phyloP scores from a whole-genome alignment of 352 stramenopile genomes.

The Pythium sukuiense region DNA sequence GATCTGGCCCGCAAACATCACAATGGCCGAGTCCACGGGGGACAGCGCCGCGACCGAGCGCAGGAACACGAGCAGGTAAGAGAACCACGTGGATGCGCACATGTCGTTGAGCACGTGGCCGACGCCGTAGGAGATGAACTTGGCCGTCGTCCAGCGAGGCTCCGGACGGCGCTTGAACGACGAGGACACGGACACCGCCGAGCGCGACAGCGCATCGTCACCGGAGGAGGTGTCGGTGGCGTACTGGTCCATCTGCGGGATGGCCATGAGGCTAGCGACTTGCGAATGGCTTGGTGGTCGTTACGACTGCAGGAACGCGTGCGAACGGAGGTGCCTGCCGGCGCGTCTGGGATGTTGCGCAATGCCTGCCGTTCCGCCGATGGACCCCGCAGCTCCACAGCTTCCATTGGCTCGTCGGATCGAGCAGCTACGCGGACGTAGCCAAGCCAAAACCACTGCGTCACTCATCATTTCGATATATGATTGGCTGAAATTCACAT shows the following conservation, averaged over 20 bases:
- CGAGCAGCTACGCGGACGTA: not conserved
- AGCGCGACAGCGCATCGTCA: not conserved
- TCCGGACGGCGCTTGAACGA: slow-evolving; percentile 15
- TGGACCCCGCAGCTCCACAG: not conserved
- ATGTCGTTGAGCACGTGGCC: slow-evolving; percentile 88
- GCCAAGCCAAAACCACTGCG: not conserved
- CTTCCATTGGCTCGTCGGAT: slow-evolving; percentile 9
- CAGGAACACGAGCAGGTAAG: slow-evolving; percentile 84
- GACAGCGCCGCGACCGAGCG: slow-evolving; percentile 57
- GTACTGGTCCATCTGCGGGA: slow-evolving; percentile 10
- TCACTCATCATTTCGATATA: not conserved
- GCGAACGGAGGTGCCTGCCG: not conserved
- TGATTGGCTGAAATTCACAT: not conserved
- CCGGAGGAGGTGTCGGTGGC: not conserved
- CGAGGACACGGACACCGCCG: not conserved
- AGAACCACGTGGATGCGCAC: slow-evolving; percentile 89
- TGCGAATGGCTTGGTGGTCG: not conserved
- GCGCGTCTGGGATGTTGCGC: slow-evolving; percentile 5
- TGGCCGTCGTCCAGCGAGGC: slow-evolving; percentile 47
- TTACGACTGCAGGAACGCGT: not conserved
- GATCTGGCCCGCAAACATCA: slow-evolving; percentile 88
- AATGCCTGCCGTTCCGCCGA: slow-evolving; percentile 18
- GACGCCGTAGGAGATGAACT: slow-evolving; percentile 76
- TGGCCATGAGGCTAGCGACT: slow-evolving; percentile 4
- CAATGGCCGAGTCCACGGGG: slow-evolving; percentile 74